phyloP scores from a whole-genome alignment of 345 rosid species.

The Sonneratia alba region DNA sequence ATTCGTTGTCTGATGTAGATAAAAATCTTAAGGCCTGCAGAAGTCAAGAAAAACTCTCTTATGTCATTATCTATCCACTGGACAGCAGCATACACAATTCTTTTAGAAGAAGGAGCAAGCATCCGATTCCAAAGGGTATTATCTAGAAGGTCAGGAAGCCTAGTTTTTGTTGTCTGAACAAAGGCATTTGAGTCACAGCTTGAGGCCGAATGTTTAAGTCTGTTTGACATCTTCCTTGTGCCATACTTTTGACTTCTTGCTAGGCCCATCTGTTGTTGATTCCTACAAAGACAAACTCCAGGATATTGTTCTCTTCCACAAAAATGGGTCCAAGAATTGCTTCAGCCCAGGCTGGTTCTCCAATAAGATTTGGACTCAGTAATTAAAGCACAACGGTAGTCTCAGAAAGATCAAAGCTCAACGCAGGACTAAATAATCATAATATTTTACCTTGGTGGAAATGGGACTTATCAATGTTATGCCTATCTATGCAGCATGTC shows the following conservation, averaged over 20 bases:
- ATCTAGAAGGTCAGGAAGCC: constrained; percentile 82
- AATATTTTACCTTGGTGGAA: not conserved
- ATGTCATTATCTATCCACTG: constrained; percentile 92
- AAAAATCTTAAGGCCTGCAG: constrained; percentile 74
- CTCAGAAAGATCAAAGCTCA: not conserved
- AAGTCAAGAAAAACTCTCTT: constrained; percentile 82
- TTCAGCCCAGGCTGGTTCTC: constrained; percentile 82
- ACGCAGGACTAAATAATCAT: not conserved
- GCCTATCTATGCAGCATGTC: constrained; percentile 46
- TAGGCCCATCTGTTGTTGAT: constrained; percentile 29
- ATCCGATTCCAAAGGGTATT: constrained; percentile 80
- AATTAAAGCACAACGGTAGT: not conserved
- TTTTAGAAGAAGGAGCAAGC: constrained; percentile 87
- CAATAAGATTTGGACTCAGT: constrained; percentile 8
- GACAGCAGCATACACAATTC: constrained; percentile 78
- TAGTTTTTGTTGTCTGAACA: constrained; percentile 64
- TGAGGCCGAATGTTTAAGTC: constrained; percentile 51
- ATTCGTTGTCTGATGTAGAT: not conserved
- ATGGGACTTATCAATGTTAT: not conserved
- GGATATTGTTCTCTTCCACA: constrained; percentile 56
- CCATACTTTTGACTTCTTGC: constrained; percentile 44
- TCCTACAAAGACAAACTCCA: constrained; percentile 33
- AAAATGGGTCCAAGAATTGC: constrained; percentile 80
- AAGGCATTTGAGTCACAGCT: constrained; percentile 53
- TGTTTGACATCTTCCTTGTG: constrained; percentile 63